Evolutionary conservation across 139 green algal species (phyloP), one percentile per base, ranked within the genome.

Genomic region (Mychonastes homosphaera): DNA sequence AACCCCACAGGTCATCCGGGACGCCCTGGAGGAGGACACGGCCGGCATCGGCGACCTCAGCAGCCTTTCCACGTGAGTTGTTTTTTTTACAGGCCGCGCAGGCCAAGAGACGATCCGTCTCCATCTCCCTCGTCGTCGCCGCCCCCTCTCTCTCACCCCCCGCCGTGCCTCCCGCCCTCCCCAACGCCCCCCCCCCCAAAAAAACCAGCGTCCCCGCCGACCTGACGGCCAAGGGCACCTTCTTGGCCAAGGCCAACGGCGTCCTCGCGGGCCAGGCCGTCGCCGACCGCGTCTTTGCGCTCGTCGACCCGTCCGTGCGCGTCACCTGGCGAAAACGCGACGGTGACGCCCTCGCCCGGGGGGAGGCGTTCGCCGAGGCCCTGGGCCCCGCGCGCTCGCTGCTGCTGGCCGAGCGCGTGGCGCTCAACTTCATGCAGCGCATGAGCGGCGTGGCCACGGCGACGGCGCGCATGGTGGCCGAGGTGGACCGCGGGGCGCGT

Each of bases 381-480:
- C 51, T 10, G 24, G 90, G 92, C 30, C 54, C 38, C n/a, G 92
- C 89, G 0, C 60, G 73, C 2, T 79, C 74, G 48, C 92, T 99
- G 28, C 77, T 99, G n/a, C 61, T 87, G 45, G 93, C 87, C 4
- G 93, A 99, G 75, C 79, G 93, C 0, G 69, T 98, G 13, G 87
- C 83, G 6, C 82, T 99, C 35, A 99, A 99, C 79, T 98, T 97
- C 67, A 91, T 99, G 93, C 92, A 99, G 77, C 75, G 87, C 51
- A 95, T 94, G 85, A 81, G 73, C 28, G 88, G 87, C 47, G 92
- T 97, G 21, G 92, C 92, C 3, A 95, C 84, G 32, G 74, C 82
- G 2, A 95, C 92, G 5, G 53, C 51, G 18, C 66, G 48, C 0
- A 92, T 95, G 85, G 79, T 86, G 10, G 45, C 63, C 2, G 69